Base-by-base conservation (phyloP, 1,284 basidiomycete genomes). In the Austroboletus niveus region DNA sequence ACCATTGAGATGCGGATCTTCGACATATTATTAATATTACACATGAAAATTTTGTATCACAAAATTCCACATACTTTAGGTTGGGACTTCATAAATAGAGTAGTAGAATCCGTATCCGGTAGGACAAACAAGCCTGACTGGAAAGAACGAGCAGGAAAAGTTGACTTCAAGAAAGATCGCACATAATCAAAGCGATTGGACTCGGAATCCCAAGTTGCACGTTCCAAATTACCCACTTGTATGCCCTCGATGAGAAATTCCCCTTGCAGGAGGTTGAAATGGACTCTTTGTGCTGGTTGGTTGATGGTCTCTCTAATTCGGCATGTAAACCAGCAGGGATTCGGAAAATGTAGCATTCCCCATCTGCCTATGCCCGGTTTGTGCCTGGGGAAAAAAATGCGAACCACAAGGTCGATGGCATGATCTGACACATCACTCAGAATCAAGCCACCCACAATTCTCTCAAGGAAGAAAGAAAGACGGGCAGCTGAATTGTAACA, bases 351-450 rank as follows among this genome's bases (percentile, higher is more conserved):
- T 9, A 43, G 35, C 10, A 5, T 11, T 8, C 20, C 4, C 47
- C 47, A 48, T 24, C 22, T 24, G 22, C 22, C 22, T 24, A 24
- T 24, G 22, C 22, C 22, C 5, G 22, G 22, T 24, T 17, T 15
- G 14, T 48, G 20, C 9, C 11, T 61, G 1, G 62, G 45, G 72
- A 74, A 77, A 35, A 72, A 48, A 0, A 42, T 43, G 5, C 17
- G 2, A 8, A 77, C 56, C 2, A 75, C 71, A 5, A 48, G 12
- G 48, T 76, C 65, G 5, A 76, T 49, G 4, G 64, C 70, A 2
- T 34, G 20, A 6, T 48, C 24, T 32, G 48, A 40, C 1, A 27
- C 27, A 5, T 47, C 29, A 27, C 2, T 6, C 2, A 14, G 17
- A 24, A 67, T 56, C 3, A 40, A 15, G 15, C 47, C 17, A 7